A percentile compares a stretch with the other conserved stretches of the same genome.
Conservation (phyloP, 805 yeast genomes). For the Teunomyces aglyptinius region DNA sequence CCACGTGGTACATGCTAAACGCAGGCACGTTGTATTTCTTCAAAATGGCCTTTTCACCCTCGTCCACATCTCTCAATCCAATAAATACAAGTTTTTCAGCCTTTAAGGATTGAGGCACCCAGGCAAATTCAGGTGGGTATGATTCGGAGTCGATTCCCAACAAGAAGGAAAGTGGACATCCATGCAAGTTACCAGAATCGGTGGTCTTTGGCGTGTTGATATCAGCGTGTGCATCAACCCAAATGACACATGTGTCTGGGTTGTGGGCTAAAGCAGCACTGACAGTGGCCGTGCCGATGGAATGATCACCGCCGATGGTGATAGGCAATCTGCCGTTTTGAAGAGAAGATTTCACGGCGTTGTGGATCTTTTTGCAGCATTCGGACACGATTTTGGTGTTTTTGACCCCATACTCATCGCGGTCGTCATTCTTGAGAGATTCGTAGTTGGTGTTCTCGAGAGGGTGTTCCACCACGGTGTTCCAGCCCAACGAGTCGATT, state of each 20-base stretch:
- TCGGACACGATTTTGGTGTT: conserved; percentile 76
- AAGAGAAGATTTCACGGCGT: conserved; percentile 55
- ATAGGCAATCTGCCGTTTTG: conserved; percentile 57
- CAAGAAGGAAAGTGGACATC: conserved; percentile 91
- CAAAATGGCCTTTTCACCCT: conserved; percentile 75
- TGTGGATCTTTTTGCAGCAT: conserved; percentile 62
- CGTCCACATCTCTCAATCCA: conserved; percentile 92
- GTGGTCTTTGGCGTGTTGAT: conserved; percentile 85
- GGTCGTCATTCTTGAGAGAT: conserved; percentile 42
- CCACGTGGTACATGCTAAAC: conserved; percentile 93
- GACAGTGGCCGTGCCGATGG: conserved; percentile 91
- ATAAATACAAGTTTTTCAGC: conserved; percentile 81
- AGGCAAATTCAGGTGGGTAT: conserved; percentile 71
- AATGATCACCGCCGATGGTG: conserved; percentile 95
- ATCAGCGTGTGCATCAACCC: conserved; percentile 99
- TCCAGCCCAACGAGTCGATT: conserved; percentile 73
- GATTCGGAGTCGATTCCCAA: conserved; percentile 71
- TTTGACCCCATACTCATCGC: conserved; percentile 54
- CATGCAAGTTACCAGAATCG: conserved; percentile 88
- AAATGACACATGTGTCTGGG: conserved; percentile 86
- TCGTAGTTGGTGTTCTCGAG: conserved; percentile 48
- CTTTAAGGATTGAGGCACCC: conserved; percentile 74
- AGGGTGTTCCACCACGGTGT: conserved; percentile 51
- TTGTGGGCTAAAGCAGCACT: conserved; percentile 73
- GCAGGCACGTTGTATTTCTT: conserved; percentile 74